Percentiles rank a stretch among this genome's conserved stretches.
Evolutionary conservation across 148 eudicot species (phyloP).

Genomic region (Amaranthus palmeri): DNA sequence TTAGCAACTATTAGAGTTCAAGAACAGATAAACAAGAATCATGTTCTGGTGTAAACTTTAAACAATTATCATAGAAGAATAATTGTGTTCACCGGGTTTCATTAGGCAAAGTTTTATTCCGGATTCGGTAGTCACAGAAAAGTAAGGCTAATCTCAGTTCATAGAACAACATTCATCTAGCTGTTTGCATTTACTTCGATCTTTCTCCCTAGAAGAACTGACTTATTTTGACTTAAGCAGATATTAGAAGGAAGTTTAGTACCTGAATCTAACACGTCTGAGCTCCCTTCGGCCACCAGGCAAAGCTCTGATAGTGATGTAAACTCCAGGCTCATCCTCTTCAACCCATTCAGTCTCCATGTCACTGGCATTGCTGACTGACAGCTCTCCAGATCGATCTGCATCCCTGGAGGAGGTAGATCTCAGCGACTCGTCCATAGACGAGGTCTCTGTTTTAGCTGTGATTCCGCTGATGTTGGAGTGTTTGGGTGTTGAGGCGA

Average conservation of each 20-base stretch:
- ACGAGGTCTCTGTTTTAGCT: slow-evolving; percentile 76
- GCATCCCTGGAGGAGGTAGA: slow-evolving; percentile 82
- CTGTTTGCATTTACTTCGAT: neutral
- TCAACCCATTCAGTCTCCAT: slow-evolving; percentile 94
- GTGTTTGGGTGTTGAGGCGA: slow-evolving; percentile 72
- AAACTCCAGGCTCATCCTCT: slow-evolving; percentile 95
- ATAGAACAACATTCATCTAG: neutral
- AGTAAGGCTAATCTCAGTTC: neutral
- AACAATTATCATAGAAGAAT: neutral
- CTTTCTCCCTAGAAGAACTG: neutral
- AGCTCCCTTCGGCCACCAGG: slow-evolving; percentile 88
- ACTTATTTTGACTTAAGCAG: neutral
- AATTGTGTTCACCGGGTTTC: neutral
- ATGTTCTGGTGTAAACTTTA: neutral
- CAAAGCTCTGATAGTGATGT: slow-evolving; percentile 82
- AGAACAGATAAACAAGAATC: neutral
- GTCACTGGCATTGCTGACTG: slow-evolving; percentile 85
- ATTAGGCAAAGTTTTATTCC: too few relatives aligned
- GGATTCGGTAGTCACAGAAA: too few relatives aligned
- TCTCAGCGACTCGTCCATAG: slow-evolving; percentile 62
- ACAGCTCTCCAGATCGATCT: slow-evolving; percentile 80
- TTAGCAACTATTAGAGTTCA: neutral
- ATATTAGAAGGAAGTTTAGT: neutral
- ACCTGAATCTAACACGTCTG: slow-evolving; percentile 99
- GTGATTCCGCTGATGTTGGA: slow-evolving; percentile 73